Conservation (phyloP, 257 asterid species). For the Marsdenia floribunda region DNA sequence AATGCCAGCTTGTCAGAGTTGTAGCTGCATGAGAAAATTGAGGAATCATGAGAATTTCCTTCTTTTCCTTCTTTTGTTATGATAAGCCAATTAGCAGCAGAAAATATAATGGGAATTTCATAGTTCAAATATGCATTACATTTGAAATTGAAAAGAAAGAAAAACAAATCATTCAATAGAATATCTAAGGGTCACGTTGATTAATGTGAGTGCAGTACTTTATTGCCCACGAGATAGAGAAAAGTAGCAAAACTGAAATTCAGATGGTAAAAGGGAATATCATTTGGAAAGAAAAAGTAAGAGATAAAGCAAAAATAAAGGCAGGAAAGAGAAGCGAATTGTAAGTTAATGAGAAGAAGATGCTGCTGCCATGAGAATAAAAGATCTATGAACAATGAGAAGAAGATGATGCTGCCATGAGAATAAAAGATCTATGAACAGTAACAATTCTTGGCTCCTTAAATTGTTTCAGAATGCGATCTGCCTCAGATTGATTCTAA, state of each 20-base stretch:
- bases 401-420: neutral
- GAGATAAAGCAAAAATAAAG: neutral
- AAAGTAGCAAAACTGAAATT: neutral
- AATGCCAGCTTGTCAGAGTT: conserved; percentile 92
- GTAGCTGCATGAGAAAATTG: conserved; percentile 52
- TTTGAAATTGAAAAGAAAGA: neutral
- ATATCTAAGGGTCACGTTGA: neutral
- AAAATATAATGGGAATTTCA: neutral
- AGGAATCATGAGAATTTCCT: conserved; percentile 7
- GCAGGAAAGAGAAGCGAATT: neutral
- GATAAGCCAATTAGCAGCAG: neutral
- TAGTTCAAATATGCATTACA: neutral
- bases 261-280: neutral
- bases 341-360: neutral
- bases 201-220: neutral
- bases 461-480: neutral
- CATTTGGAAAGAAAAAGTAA: neutral
- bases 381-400: too few relatives aligned
- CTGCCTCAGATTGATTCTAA: neutral
- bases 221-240: neutral
- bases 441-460: neutral
- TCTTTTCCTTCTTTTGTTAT: neutral
- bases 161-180: neutral
- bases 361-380: too few relatives aligned
- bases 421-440: neutral